Evolutionary conservation across 1,284 basidiomycete genomes (phyloP), one percentile per base, ranked within the genome.

Genomic region (Cryptococcus sp.): DNA sequence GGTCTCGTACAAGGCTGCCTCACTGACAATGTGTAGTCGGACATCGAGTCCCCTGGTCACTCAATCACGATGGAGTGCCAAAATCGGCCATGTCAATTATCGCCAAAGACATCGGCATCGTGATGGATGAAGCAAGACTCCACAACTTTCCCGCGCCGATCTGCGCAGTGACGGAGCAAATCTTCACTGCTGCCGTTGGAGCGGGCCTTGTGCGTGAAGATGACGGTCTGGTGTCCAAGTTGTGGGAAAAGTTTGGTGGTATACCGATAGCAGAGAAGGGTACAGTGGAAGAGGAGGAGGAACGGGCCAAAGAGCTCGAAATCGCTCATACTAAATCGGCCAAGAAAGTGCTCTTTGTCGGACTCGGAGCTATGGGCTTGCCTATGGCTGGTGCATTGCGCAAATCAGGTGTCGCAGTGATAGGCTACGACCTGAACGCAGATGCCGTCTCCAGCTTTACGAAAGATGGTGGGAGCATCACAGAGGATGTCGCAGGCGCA

Each of bases 61-160:
- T 75, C 23, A 59, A 61, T 22, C 62, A 67, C 50, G 68, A 75
- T 41, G 69, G 69, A 5, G 50, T 69, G 3, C 63, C 66, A 16
- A 71, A 72, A 53, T 76, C 74, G 0, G 73, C 70, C 41, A 73
- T 76, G 74, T 70, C 71, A 13, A 76, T 76, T 61, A 71, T 73
- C 55, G 60, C 63, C 55, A 73, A 75, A 57, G 70, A 78, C 54
- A 61, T 70, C 30, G 71, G 72, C 6, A 73, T 75, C 61, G 71
- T 78, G 60, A 73, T 73, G 62, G 70, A 72, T 49, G 71, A 72
- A 50, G 69, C 76, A 4, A 62, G 75, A 1, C 46, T 62, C 13
- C 43, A 62, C 11, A 47, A 48, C 41, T 73, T 76, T 54, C 71
- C 67, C 3, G 63, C 66, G 6, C 76, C 75, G 1, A 62, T 76